Conservation (phyloP, 2,329 filamentous ascomycete genomes). For the Trichoderma citrinoviride region DNA sequence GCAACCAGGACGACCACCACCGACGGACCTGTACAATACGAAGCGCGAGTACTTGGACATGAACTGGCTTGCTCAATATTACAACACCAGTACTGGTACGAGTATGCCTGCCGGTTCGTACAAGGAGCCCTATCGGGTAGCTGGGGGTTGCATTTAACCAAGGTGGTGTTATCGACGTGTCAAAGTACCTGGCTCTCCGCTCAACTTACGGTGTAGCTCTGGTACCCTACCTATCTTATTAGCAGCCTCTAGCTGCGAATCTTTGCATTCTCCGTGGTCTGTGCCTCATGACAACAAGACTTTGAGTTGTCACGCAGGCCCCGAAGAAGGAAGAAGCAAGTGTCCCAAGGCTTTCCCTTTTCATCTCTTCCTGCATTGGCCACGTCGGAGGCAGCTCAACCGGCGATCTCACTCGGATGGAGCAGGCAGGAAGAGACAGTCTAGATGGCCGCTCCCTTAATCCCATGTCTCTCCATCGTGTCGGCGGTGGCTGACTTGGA, state of each 20-base stretch:
- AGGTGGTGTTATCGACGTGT: constrained; percentile 17
- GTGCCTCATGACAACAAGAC: constrained; percentile 16
- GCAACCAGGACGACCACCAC: too few relatives aligned
- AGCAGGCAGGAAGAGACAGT: neutral
- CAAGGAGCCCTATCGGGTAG: constrained; percentile 6
- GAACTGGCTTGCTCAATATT: neutral
- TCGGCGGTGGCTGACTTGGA: constrained; percentile 9
- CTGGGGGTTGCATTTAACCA: neutral
- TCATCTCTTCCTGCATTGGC: constrained; percentile 6
- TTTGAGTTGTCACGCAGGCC: neutral
- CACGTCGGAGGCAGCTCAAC: neutral
- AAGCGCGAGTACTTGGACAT: neutral
- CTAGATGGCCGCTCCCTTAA: neutral
- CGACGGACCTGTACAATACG: too few relatives aligned
- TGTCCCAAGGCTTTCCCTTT: neutral
- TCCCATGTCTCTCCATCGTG: neutral
- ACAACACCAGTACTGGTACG: neutral
- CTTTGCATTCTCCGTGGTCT: neutral
- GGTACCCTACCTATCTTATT: neutral
- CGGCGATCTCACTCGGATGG: neutral
- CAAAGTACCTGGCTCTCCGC: constrained; percentile 9
- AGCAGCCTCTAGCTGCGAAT: neutral
- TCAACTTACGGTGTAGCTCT: constrained; percentile 5
- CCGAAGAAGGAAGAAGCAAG: neutral
- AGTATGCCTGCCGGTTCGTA: neutral